Evolutionary conservation across 371 early-diverging fungal species (phyloP).

Genomic region (Apophysomyces ossiformis): DNA sequence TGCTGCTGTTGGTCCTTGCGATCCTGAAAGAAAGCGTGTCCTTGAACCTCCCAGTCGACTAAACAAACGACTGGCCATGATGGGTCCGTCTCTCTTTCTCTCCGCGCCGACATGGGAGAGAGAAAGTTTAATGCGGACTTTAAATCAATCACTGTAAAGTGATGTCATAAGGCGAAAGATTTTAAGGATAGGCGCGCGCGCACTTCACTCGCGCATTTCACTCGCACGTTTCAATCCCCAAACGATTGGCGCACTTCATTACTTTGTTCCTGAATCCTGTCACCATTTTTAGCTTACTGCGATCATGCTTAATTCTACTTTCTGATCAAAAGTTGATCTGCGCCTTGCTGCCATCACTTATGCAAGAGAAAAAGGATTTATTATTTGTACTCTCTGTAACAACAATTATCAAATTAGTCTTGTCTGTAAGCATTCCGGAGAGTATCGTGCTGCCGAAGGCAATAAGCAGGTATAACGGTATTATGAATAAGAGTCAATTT

Average conservation of each 20-base stretch:
- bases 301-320: background rate
- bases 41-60: slow-evolving; percentile 1
- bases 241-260: too few species aligned
- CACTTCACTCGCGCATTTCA: too few species aligned
- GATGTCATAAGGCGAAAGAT: too few species aligned
- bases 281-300: too few species aligned
- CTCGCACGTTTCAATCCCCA: too few species aligned
- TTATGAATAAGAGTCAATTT: background rate
- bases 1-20: background rate
- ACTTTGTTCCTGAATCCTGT: too few species aligned
- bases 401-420: background rate
- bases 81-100: slow-evolving; percentile 3
- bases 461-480: background rate
- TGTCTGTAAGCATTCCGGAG: background rate
- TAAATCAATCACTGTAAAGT: too few species aligned
- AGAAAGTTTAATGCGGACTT: too few species aligned
- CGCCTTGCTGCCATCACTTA: background rate
- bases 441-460: background rate
- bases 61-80: slow-evolving; percentile 11
- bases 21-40: background rate
- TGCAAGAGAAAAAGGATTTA: background rate
- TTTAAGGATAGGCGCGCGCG: too few species aligned
- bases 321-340: background rate
- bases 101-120: background rate
- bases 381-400: background rate